A percentile compares a stretch with the other conserved stretches of the same genome.
These are phyloP conservation scores for Acephala macrosclerotiorum DNA, from an alignment of 2,329 filamentous ascomycete species.

Conservation along the genomic window DNA sequence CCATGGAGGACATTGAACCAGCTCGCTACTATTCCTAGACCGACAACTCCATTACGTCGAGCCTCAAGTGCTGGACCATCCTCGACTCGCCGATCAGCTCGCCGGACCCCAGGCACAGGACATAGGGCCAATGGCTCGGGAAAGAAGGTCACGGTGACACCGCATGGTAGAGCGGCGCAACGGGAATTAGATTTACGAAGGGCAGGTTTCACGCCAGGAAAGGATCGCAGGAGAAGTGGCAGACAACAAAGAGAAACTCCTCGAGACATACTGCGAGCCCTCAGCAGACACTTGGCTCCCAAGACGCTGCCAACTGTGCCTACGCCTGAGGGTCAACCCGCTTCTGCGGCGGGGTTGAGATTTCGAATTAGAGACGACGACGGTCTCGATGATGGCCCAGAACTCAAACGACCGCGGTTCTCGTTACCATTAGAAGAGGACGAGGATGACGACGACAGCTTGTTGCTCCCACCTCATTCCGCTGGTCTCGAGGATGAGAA, in stretches of 20 bases:
- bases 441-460: conserved; percentile 54
- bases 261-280: conserved; percentile 58
- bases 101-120: conserved; percentile 38
- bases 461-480: conserved; percentile 60
- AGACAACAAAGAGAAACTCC: conserved; percentile 64
- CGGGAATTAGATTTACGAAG: conserved; percentile 65
- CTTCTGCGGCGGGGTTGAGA: conserved; percentile 27
- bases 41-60: conserved; percentile 42
- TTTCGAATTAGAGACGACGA: conserved; percentile 38
- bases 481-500: conserved; percentile 64
- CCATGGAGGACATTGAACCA: conserved; percentile 39
- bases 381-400: conserved; percentile 49
- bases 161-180: conserved; percentile 67
- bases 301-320: conserved; percentile 40
- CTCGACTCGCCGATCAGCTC: conserved; percentile 37
- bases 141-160: conserved; percentile 51
- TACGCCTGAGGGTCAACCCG: conserved; percentile 37
- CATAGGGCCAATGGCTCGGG: conserved; percentile 36
- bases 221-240: conserved; percentile 63
- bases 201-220: conserved; percentile 66
- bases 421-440: conserved; percentile 61
- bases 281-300: conserved; percentile 62
- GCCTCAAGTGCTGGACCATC: conserved; percentile 42
- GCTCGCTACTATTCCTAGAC: conserved; percentile 40
- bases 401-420: conserved; percentile 60